Evolutionary conservation across 116 monocot genomes (phyloP), one percentile per base, ranked within the genome.

Genomic region (Dioscorea cayenensis): DNA sequence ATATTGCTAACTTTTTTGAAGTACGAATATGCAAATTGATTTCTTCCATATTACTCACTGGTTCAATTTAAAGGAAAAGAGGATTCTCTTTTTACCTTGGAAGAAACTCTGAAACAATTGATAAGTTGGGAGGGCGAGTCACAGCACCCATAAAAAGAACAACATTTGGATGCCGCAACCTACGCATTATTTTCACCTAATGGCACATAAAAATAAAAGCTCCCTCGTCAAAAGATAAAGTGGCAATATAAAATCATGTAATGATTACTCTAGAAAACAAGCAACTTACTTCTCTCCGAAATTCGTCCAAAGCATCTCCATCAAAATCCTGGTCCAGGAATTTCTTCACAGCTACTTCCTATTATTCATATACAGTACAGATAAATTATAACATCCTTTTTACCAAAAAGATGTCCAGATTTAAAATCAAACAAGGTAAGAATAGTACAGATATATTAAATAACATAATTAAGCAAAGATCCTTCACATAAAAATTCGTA

Each of bases 291-390:
- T 99, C 99, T 66, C 91, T 91, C 36, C 91, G 88, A 78, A 99
- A 99, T 66, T 99, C 99, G 75, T 94, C 99, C 83, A 99, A 74
- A 84, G 99, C 94, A 79, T 85, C 99, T 13, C 91, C 99, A 72
- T 88, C 94, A 73, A 94, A 99, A 32, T 99, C 99, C 75, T 99
- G 99, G 71, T 99, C 94, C 43, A 99, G 79, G 66, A 99, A 99
- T 61, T 99, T 99, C 85, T 99, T 99, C 7, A 99, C 99, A 49
- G 99, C 99, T 63, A 99, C 99, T 84, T 99, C 99, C 99, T 99
- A 85, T 68, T 49, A 50, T 49, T 20, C 20, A 50, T 65, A 23
- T 28, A 43, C 12, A 43, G 43, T 43, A 32, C 32, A 32, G 32
- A 32, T 32, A 43, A 73, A 11, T 28, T 29, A 3, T 50, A 25